Evolutionary conservation across 345 rosid species (phyloP).

Genomic region (Moricandia arvensis): DNA sequence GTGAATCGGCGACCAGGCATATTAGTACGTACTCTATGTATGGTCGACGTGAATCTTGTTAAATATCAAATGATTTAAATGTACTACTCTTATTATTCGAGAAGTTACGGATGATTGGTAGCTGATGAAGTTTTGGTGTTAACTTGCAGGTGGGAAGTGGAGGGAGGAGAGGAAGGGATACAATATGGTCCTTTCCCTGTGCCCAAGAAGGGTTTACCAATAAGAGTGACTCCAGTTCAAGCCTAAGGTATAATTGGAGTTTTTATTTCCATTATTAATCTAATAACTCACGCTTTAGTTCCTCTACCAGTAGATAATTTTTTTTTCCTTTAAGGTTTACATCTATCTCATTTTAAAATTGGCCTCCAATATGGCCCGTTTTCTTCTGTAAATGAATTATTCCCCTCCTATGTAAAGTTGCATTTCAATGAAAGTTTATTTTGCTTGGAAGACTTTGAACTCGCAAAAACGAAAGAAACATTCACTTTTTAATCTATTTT

Average conservation of each 20-base stretch:
- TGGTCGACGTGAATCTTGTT: not conserved
- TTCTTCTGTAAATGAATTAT: slow-evolving; percentile 17
- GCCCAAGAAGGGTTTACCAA: slow-evolving; percentile 79
- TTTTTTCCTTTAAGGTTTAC: not conserved
- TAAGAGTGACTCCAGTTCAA: slow-evolving; percentile 47
- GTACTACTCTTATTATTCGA: too few relatives aligned
- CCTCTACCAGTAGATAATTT: not conserved
- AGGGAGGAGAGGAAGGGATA: slow-evolving; percentile 70
- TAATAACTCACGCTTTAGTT: slow-evolving; percentile 1
- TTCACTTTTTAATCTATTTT: too few relatives aligned
- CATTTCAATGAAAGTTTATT: not conserved
- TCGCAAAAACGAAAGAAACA: not conserved
- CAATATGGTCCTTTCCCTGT: slow-evolving; percentile 96
- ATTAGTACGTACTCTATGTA: slow-evolving; percentile 5
- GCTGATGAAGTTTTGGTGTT: not conserved
- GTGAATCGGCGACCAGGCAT: slow-evolving; percentile 30
- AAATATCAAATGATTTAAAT: too few relatives aligned
- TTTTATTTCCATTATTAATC: not conserved
- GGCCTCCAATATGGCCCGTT: slow-evolving; percentile 33
- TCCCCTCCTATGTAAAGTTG: slow-evolving; percentile 9
- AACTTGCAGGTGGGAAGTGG: slow-evolving; percentile 69
- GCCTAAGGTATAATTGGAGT: slow-evolving; percentile 19
- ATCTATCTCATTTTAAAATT: not conserved
- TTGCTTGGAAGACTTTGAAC: not conserved
- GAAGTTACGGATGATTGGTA: not conserved